Evolutionary conservation across 2,329 filamentous ascomycete species (phyloP).

Genomic region (Nigrograna mackinnonii): DNA sequence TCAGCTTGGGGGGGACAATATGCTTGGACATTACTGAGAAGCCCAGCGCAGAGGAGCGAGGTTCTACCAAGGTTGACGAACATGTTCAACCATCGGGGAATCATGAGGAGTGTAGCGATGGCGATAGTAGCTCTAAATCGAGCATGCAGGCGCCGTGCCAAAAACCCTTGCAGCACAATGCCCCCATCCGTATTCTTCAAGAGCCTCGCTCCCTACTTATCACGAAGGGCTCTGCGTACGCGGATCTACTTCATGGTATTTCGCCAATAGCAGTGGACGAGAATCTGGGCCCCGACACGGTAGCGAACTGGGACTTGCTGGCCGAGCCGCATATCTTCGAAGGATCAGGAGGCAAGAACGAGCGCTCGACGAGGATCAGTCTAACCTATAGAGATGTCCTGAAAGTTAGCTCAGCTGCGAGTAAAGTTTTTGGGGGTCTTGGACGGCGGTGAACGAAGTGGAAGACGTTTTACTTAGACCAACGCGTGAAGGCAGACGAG

Average conservation of each 20-base stretch:
- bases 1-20: conserved; percentile 78
- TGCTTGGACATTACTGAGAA: conserved; percentile 73
- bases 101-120: not conserved
- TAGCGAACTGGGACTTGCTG: conserved; percentile 72
- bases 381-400: conserved; percentile 87
- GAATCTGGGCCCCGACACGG: conserved; percentile 61
- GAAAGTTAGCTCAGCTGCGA: conserved; percentile 35
- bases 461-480: too few relatives aligned
- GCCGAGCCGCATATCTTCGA: conserved; percentile 49
- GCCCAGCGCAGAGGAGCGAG: conserved; percentile 25
- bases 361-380: conserved; percentile 67
- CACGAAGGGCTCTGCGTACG: conserved; percentile 71
- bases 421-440: conserved; percentile 31
- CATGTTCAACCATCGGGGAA: not conserved
- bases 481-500: too few relatives aligned
- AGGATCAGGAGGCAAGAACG: conserved; percentile 56
- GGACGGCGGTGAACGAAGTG: conserved; percentile 11
- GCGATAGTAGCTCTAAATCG: not conserved
- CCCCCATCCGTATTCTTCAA: conserved; percentile 67
- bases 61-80: not conserved
- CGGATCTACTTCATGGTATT: conserved; percentile 75
- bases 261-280: conserved; percentile 67
- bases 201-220: conserved; percentile 81
- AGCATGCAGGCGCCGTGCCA: not conserved
- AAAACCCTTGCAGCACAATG: conserved; percentile 9